Evolutionary conservation across 768 basidiomycete genomes (phyloP).

Genomic region (Serendipita sp.): DNA sequence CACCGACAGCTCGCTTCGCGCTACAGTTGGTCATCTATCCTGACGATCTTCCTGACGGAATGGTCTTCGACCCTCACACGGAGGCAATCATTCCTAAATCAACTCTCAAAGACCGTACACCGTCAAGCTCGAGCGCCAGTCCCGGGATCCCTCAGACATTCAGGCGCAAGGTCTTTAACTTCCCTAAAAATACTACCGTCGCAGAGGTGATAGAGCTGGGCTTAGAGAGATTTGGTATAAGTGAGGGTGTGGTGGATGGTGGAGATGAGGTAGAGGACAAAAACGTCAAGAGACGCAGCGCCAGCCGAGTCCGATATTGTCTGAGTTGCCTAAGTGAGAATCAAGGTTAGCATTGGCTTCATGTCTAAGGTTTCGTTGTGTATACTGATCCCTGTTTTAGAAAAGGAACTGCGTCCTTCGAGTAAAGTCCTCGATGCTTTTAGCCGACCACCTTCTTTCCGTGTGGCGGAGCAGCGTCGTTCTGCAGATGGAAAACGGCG

Average conservation of each 20-base stretch:
- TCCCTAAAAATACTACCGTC: slow-evolving; percentile 90
- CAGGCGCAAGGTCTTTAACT: slow-evolving; percentile 70
- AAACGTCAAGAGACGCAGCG: slow-evolving; percentile 60
- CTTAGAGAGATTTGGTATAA: slow-evolving; percentile 84
- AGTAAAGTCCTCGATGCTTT: slow-evolving; percentile 77
- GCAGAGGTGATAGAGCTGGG: slow-evolving; percentile 91
- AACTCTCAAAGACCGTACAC: slow-evolving; percentile 36
- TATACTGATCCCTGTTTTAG: slow-evolving; percentile 24
- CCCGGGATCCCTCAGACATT: slow-evolving; percentile 41
- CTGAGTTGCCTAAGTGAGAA: slow-evolving; percentile 42
- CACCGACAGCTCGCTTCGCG: slow-evolving; percentile 72
- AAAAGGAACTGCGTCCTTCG: slow-evolving; percentile 61
- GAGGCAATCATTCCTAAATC: slow-evolving; percentile 87
- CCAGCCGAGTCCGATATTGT: slow-evolving; percentile 66
- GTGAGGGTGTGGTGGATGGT: slow-evolving; percentile 95
- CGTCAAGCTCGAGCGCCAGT: slow-evolving; percentile 26
- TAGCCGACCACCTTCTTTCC: slow-evolving; percentile 53
- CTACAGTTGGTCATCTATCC: slow-evolving; percentile 77
- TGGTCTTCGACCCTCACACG: slow-evolving; percentile 83
- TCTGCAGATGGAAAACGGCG: slow-evolving; percentile 57
- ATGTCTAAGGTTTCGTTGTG: slow-evolving; percentile 7
- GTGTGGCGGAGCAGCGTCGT: slow-evolving; percentile 38
- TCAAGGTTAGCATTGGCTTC: slow-evolving; percentile 36
- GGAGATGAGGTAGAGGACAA: slow-evolving; percentile 98
- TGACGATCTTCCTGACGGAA: slow-evolving; percentile 82